phyloP scores from a whole-genome alignment of 345 rosid genomes.

The Isatis tinctoria region DNA sequence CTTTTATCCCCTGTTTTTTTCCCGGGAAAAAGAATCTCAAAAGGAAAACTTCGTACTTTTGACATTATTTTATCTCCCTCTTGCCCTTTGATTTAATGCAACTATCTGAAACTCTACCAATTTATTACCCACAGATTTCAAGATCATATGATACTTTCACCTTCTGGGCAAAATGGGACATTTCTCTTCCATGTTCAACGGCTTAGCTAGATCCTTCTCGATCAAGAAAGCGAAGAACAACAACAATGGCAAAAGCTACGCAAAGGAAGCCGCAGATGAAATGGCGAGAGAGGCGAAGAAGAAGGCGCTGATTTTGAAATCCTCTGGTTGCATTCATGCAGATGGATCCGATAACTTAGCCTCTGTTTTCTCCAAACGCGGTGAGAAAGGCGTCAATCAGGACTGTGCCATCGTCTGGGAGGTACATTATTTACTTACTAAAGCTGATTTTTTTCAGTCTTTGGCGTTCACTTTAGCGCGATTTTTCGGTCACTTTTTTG shows the following conservation, averaged over 20 bases:
- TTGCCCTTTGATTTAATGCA: constrained; percentile 25
- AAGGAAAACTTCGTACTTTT: constrained; percentile 20
- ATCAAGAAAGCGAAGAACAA: constrained; percentile 45
- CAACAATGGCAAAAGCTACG: constrained; percentile 41
- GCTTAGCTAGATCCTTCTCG: constrained; percentile 56
- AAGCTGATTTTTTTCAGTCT: not conserved
- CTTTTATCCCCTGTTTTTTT: constrained; percentile 28
- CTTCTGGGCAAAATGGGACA: constrained; percentile 50
- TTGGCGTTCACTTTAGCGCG: not conserved
- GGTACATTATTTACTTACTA: constrained; percentile 40
- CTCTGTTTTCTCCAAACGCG: constrained; percentile 74
- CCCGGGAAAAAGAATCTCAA: constrained; percentile 31
- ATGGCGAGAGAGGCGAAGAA: constrained; percentile 82
- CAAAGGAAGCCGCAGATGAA: constrained; percentile 55
- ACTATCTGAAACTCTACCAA: constrained; percentile 7
- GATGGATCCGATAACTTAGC: constrained; percentile 63
- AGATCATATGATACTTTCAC: not conserved
- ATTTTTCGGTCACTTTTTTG: not conserved
- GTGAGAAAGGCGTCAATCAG: constrained; percentile 85
- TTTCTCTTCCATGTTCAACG: constrained; percentile 77
- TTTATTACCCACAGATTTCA: constrained; percentile 4
- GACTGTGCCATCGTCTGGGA: constrained; percentile 93
- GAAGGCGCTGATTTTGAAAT: constrained; percentile 60
- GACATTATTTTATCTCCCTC: constrained; percentile 29
- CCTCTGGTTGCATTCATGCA: constrained; percentile 64